These are phyloP conservation scores for Penicillium palitans DNA, from an alignment of 2,329 filamentous ascomycete genomes.

Conservation along the genomic window DNA sequence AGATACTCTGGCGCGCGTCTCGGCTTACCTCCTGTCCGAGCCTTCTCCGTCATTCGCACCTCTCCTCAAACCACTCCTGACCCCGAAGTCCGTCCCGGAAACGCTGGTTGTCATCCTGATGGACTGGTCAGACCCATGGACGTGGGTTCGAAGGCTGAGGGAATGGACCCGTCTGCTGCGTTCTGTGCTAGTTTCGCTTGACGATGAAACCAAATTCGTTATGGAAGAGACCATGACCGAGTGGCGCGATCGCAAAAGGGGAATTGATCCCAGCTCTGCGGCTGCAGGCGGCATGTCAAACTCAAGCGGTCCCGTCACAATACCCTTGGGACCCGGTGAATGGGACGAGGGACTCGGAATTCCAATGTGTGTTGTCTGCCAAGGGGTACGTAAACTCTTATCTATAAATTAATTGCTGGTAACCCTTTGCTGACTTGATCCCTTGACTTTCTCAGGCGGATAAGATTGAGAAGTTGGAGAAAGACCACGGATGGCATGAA, in stretches of 20 bases:
- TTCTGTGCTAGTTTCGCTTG: constrained; percentile 71
- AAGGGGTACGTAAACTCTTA: constrained; percentile 65
- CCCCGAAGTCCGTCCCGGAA: constrained; percentile 77
- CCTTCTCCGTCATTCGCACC: constrained; percentile 80
- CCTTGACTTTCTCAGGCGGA: constrained; percentile 59
- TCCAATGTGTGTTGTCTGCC: constrained; percentile 90
- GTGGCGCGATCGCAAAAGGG: constrained; percentile 75
- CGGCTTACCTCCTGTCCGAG: constrained; percentile 82
- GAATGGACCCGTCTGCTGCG: constrained; percentile 86
- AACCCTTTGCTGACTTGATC: constrained; percentile 24
- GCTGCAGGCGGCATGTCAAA: constrained; percentile 56
- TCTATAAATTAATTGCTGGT: background rate
- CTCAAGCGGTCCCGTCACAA: constrained; percentile 65
- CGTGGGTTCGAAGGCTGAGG: constrained; percentile 84
- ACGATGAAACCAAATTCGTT: constrained; percentile 72
- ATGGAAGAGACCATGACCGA: constrained; percentile 83
- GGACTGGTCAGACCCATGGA: constrained; percentile 92
- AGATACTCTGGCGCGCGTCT: constrained; percentile 89
- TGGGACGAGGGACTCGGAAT: constrained; percentile 89
- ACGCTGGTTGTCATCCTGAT: constrained; percentile 88
- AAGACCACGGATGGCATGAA: constrained; percentile 89
- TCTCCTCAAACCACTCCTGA: constrained; percentile 80
- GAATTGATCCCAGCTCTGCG: constrained; percentile 58
- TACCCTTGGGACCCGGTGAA: constrained; percentile 83
- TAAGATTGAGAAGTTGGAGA: constrained; percentile 86